Evolutionary conservation across 202 grass and related monocot species (phyloP), one percentile per base, ranked within the genome.

Genomic region (Musa balbisiana): DNA sequence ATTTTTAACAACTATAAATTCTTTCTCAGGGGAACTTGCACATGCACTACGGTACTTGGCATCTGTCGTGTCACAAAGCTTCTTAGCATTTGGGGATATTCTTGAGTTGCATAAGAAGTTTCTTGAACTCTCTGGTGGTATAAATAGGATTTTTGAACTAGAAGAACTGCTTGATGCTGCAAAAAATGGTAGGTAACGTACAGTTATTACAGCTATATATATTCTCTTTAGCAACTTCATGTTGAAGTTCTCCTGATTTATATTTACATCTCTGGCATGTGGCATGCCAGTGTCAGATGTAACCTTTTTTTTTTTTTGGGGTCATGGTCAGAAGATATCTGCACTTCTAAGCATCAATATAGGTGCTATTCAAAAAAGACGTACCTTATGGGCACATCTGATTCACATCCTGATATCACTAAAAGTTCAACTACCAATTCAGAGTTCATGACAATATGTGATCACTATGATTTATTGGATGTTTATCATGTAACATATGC

Each of bases 31-130:
- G 66, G 91, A 98, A 74, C 63, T 98, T 53, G 94, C 91, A 78
- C 94, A 98, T 92, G 91, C 94, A 73, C 67, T 98, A 49, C 86
- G 91, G 73, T 98, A 94, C 85, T 86, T 98, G 77, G 94, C 94
- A 64, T 98, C 94, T 17, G 91, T 94, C 64, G 94, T 98, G n/a
- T 98, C 94, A 73, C 94, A 98, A 80, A 98, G 94, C 81, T 98
- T 98, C 83, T 69, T 98, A 71, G 94, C 94, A 73, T 98, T 98
- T 54, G 94, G 94, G 2, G 94, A 98, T 73, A 98, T 98, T 83
- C 91, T 98, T 76, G 94, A 98, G 80, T 80, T 98, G 75, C 83
- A 98, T 56, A 93, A 89, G 69, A 98, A 98, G 51, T 98, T 91
- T 78, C 88, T 98, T 53, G 88, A 98, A 89, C 94, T 98, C 74